These are phyloP conservation scores for Millerozyma miso DNA, from an alignment of 805 yeast species.

Conservation along the genomic window DNA sequence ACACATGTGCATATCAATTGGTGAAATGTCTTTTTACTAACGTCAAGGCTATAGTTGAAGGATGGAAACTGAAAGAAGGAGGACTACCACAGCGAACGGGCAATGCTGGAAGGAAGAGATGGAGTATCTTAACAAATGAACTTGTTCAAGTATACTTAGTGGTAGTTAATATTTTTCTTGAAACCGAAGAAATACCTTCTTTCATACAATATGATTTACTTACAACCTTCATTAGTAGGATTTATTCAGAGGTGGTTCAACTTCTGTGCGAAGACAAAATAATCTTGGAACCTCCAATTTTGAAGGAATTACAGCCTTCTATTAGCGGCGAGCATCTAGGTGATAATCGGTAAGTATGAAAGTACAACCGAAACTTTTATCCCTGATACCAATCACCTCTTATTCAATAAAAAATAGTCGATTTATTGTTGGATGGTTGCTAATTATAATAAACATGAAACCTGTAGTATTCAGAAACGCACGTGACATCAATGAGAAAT, in stretches of 20 bases:
- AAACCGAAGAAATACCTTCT: constrained; percentile 10
- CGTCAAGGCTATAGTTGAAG: constrained; percentile 4
- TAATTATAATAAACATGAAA: no score
- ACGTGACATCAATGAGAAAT: constrained; percentile 6
- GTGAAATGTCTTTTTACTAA: constrained; percentile 3
- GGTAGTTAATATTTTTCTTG: constrained; percentile 10
- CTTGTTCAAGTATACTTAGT: constrained; percentile 12
- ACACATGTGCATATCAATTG: constrained; percentile 8
- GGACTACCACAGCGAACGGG: background rate
- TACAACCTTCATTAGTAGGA: constrained; percentile 7
- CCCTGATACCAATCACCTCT: no score
- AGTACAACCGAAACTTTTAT: no score
- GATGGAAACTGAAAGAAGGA: background rate
- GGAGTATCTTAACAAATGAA: constrained; percentile 5
- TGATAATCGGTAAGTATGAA: no score
- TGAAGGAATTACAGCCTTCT: constrained; percentile 10
- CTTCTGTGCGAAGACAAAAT: constrained; percentile 3
- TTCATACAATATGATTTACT: constrained; percentile 14
- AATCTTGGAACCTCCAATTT: constrained; percentile 6
- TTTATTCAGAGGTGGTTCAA: constrained; percentile 2
- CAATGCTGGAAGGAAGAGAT: background rate
- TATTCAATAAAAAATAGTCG: no score
- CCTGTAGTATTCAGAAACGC: no score
- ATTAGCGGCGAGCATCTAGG: no score
- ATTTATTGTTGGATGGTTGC: no score